These are phyloP conservation scores for Collybia mongolica DNA, from an alignment of 768 basidiomycete genomes.

Conservation along the genomic window DNA sequence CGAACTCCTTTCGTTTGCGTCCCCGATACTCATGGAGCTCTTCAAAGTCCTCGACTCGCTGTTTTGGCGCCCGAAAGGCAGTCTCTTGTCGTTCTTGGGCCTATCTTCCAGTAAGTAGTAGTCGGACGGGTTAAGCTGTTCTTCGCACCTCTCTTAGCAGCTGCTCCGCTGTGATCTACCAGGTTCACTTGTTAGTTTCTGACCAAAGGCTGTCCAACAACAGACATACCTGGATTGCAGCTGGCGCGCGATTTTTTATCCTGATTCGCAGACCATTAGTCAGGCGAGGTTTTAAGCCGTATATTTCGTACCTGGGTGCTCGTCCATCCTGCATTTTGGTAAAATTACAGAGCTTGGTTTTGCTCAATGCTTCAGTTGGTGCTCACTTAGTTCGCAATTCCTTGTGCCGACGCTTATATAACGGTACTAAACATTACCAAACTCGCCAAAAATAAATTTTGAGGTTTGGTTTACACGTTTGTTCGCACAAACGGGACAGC, in stretches of 20 bases:
- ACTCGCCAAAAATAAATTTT: no score
- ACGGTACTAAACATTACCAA: no score
- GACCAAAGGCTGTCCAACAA: background rate
- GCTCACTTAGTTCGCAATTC: background rate
- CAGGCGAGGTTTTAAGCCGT: background rate
- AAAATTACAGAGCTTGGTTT: background rate
- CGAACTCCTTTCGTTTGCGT: conserved; percentile 90
- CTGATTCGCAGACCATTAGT: conserved; percentile 30
- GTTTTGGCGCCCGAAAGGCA: conserved; percentile 87
- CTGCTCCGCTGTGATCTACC: conserved; percentile 96
- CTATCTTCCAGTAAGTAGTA: conserved; percentile 31
- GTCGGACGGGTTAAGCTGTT: background rate
- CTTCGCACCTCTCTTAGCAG: conserved; percentile 82
- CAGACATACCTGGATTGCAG: conserved; percentile 77
- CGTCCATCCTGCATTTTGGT: conserved; percentile 73
- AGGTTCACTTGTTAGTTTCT: conserved; percentile 11
- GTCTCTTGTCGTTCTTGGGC: conserved; percentile 98
- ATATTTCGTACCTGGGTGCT: conserved; percentile 58
- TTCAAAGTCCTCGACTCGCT: conserved; percentile 97
- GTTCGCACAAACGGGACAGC: conserved; percentile 58
- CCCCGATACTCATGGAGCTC: conserved; percentile 87
- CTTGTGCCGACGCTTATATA: no score
- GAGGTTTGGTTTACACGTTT: no score
- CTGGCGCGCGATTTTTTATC: conserved; percentile 95
- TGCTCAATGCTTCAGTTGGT: background rate